Percentiles rank a stretch among this genome's conserved stretches.
Conservation (phyloP, 352 stramenopile genomes). For the Phytophthora quininea region DNA sequence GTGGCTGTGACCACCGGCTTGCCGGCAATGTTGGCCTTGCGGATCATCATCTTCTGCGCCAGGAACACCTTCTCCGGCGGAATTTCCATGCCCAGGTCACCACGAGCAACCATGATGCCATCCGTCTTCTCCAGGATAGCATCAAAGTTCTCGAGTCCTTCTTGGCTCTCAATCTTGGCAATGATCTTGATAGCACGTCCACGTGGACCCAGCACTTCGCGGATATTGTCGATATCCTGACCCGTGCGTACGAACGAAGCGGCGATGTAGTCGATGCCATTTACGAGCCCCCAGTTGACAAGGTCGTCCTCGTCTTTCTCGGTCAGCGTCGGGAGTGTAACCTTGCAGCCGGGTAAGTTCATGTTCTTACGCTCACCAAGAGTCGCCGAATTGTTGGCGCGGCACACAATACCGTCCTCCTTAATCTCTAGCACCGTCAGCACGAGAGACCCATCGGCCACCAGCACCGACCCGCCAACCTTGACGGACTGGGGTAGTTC, state of each 20-base stretch:
- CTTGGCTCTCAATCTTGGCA: slow-evolving; percentile 98
- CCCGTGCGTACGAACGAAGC: slow-evolving; percentile 98
- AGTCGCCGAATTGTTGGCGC: slow-evolving; percentile 79
- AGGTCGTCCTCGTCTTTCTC: slow-evolving; percentile 95
- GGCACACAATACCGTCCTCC: slow-evolving; percentile 78
- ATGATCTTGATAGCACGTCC: slow-evolving; percentile 95
- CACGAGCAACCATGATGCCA: slow-evolving; percentile 98
- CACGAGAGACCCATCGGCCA: slow-evolving; percentile 95
- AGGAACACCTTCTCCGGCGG: slow-evolving; percentile 97
- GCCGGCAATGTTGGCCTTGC: slow-evolving; percentile 94
- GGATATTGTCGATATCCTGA: slow-evolving; percentile 97
- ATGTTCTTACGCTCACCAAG: slow-evolving; percentile 96
- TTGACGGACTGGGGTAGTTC: slow-evolving; percentile 92
- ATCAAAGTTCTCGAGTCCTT: slow-evolving; percentile 96
- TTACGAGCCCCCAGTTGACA: slow-evolving; percentile 94
- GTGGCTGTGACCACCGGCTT: slow-evolving; percentile 98
- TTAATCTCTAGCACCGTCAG: slow-evolving; percentile 88
- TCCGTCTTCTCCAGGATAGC: slow-evolving; percentile 98
- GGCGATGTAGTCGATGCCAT: slow-evolving; percentile 98
- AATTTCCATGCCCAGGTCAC: slow-evolving; percentile 99
- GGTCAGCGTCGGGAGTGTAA: slow-evolving; percentile 93
- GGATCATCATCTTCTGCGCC: slow-evolving; percentile 99
- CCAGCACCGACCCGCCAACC: slow-evolving; percentile 91
- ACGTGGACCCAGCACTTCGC: slow-evolving; percentile 85
- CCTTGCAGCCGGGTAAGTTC: slow-evolving; percentile 93